Percentiles rank a stretch among this genome's conserved stretches.
These are phyloP conservation scores for Apocynum venetum DNA, from an alignment of 257 asterid genomes.

Conservation along the genomic window DNA sequence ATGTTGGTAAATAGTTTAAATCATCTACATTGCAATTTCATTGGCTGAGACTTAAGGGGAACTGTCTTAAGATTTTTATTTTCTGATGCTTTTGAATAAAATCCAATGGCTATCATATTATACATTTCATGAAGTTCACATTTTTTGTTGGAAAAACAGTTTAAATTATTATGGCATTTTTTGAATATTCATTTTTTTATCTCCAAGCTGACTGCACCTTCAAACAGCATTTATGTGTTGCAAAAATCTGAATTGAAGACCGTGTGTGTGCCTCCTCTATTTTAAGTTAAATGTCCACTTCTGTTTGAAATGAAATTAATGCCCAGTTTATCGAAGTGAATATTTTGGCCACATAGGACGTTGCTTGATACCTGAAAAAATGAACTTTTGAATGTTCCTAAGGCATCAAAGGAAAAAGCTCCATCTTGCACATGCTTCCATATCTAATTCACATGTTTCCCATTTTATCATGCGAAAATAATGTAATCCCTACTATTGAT, in stretches of 20 bases:
- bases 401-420: not conserved
- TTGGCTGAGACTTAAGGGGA: not conserved
- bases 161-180: not conserved
- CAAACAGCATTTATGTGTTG: not conserved
- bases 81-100: not conserved
- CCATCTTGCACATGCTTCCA: not conserved
- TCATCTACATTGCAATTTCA: not conserved
- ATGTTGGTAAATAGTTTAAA: not conserved
- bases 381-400: not conserved
- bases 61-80: not conserved
- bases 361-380: not conserved
- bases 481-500: not conserved
- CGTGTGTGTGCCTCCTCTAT: not conserved
- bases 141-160: not conserved
- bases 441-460: too few species aligned
- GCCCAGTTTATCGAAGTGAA: not conserved
- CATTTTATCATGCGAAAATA: not conserved
- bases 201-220: not conserved
- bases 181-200: not conserved
- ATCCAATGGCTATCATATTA: not conserved
- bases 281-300: not conserved
- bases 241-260: not conserved
- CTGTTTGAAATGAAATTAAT: not conserved
- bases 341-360: not conserved
- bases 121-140: not conserved